Base-by-base conservation (phyloP, 2,329 filamentous ascomycete genomes). In the Clarireedia hainanense region DNA sequence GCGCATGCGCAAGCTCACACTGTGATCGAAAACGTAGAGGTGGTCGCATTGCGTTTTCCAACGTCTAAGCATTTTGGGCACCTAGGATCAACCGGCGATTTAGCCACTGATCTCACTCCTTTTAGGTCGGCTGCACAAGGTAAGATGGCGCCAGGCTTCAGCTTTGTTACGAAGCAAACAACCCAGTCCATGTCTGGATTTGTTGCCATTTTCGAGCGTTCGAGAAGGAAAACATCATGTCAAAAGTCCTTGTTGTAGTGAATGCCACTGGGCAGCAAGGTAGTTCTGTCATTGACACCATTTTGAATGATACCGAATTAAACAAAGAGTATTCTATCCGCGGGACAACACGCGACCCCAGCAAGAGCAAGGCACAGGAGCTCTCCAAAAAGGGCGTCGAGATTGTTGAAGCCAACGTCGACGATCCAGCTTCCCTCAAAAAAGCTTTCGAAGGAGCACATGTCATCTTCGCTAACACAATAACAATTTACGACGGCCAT, bases 401-500 rank as follows among this genome's bases (percentile, higher is more conserved):
- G 54, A 62, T 72, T 15, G 65, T 71, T 7, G 64, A 74, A 61
- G 76, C 70, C 10, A 72, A 78, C 47, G 71, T 77, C 4, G 72
- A 77, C 26, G 62, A 59, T 75, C n/a, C 60, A 64, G 42, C 67
- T 72, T 75, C 75, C 4, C 61, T 80, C 6, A 65, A 68, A 7
- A 45, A 60, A 17, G 76, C 76, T 3, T 60, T 80, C 27, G 63
- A 65, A 1, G 72, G 72, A 23, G 73, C 72, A 2, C 72, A 78
- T 58, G 74, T 75, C 2, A 72, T 78, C 26, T 80, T 79, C 66
- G 63, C 69, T 10, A 72, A 79, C 52, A 79, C 53, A 24, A 17
- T 75, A 42, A 68, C 76, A 58, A 75, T 42, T 23, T 60, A 50
- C 45, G 55, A 56, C 7, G 36, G 40, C 2, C 37, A 27, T 5